These are phyloP conservation scores for Clausena lansium DNA, from an alignment of 345 rosid species.

Conservation along the genomic window DNA sequence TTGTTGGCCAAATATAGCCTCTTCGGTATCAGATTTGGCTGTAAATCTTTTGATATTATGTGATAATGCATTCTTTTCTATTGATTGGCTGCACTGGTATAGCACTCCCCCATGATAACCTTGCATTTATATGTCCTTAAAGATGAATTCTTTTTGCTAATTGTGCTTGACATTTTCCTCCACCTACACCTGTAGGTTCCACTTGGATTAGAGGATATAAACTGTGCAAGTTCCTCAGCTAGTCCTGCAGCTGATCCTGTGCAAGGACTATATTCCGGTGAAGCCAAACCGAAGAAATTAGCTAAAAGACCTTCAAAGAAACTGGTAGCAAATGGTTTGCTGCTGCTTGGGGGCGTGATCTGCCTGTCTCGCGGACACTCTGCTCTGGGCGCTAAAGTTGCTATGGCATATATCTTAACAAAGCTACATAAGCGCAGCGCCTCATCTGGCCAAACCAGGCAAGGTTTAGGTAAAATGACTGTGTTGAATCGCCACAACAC, in stretches of 20 bases:
- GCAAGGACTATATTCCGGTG: slow-evolving; percentile 21
- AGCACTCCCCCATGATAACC: not conserved
- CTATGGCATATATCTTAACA: slow-evolving; percentile 72
- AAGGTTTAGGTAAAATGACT: slow-evolving; percentile 14
- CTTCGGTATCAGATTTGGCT: not conserved
- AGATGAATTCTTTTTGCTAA: not conserved
- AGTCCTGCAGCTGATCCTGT: slow-evolving; percentile 12
- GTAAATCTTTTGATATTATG: not conserved
- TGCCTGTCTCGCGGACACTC: slow-evolving; percentile 77
- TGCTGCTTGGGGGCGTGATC: slow-evolving; percentile 69
- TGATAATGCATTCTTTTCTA: not conserved
- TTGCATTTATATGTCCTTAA: not conserved
- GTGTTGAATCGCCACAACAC: not conserved
- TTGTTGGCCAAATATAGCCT: not conserved
- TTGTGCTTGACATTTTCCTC: slow-evolving; percentile 4
- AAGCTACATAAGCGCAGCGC: slow-evolving; percentile 60
- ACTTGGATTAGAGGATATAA: slow-evolving; percentile 39
- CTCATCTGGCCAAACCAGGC: slow-evolving; percentile 37
- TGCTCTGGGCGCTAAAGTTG: slow-evolving; percentile 76
- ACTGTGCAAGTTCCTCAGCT: slow-evolving; percentile 14
- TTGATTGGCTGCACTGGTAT: not conserved
- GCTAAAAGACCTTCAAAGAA: slow-evolving; percentile 62
- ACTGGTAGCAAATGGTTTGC: slow-evolving; percentile 59
- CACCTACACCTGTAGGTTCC: slow-evolving; percentile 50
- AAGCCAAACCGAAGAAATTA: slow-evolving; percentile 37